Percentiles rank a stretch among this genome's conserved stretches.
Evolutionary conservation across 2,329 filamentous ascomycete genomes (phyloP).

Genomic region (Sclerotiophoma versabilis): DNA sequence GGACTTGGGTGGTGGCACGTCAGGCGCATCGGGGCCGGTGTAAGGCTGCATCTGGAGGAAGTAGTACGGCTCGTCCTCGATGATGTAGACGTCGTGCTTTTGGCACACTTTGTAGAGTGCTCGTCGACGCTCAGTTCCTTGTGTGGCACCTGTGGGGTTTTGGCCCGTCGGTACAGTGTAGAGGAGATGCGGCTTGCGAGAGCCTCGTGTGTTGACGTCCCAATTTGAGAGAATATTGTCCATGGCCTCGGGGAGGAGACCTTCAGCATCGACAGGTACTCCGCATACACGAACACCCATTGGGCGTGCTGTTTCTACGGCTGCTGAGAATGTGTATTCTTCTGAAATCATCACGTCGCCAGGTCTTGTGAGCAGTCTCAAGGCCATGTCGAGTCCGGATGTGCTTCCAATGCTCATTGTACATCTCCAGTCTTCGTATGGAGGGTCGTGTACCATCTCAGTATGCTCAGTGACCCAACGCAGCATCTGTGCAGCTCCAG

Average conservation of each 20-base stretch:
- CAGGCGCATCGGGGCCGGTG: conserved; percentile 60
- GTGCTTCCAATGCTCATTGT: conserved; percentile 87
- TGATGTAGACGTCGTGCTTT: conserved; percentile 84
- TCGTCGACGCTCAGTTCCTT: conserved; percentile 69
- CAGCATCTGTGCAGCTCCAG: conserved; percentile 84
- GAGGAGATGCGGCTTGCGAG: conserved; percentile 70
- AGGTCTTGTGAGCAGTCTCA: conserved; percentile 80
- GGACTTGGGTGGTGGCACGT: conserved; percentile 63
- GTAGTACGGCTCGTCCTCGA: conserved; percentile 96
- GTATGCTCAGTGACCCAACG: conserved; percentile 95
- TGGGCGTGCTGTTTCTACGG: conserved; percentile 69
- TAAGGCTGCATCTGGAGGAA: conserved; percentile 89
- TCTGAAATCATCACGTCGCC: conserved; percentile 84
- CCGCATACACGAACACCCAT: conserved; percentile 68
- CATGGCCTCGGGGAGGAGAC: conserved; percentile 67
- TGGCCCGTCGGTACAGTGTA: conserved; percentile 83
- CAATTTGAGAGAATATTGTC: conserved; percentile 70
- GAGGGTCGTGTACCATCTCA: conserved; percentile 85
- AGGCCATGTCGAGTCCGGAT: conserved; percentile 79
- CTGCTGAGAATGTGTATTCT: conserved; percentile 87
- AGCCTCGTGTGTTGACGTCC: conserved; percentile 63
- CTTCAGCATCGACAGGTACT: conserved; percentile 71
- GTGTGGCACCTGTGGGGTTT: conserved; percentile 89
- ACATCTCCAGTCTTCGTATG: conserved; percentile 89
- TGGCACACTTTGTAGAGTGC: conserved; percentile 79